A percentile compares a stretch with the other conserved stretches of the same genome.
Conservation (phyloP, 306 rosid genomes). For the Trifolium subterraneum region DNA sequence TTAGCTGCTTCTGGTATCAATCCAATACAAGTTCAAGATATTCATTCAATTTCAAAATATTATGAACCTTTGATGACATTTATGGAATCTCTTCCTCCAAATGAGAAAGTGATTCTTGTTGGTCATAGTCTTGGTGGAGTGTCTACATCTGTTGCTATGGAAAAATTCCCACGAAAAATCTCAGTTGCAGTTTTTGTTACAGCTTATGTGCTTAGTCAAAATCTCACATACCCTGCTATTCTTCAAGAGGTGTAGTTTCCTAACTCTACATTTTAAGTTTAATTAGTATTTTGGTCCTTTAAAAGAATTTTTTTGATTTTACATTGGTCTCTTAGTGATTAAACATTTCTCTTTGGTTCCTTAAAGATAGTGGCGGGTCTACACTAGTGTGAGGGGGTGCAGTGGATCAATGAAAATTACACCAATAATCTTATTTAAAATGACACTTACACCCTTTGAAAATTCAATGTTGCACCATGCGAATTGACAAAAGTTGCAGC, state of each 20-base stretch:
- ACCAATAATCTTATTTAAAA: no score
- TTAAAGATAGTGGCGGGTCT: no score
- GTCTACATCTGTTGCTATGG: conserved; percentile 54
- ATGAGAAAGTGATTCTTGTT: conserved; percentile 50
- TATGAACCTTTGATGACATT: conserved; percentile 50
- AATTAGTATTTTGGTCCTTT: not conserved
- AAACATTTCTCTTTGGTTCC: no score
- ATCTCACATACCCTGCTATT: conserved; percentile 12
- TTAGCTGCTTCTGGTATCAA: conserved; percentile 54
- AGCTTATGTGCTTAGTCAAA: conserved; percentile 46
- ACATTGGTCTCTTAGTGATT: no score
- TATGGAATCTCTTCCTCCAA: conserved; percentile 41
- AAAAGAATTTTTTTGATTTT: no score
- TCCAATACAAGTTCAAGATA: conserved; percentile 47
- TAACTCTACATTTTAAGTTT: no score
- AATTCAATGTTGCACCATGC: no score
- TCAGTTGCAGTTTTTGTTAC: conserved; percentile 52
- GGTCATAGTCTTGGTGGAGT: conserved; percentile 64
- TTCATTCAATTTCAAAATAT: conserved; percentile 45
- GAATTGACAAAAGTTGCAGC: no score
- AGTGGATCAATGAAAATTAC: no score
- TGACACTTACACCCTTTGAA: no score
- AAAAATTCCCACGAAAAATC: conserved; percentile 52
- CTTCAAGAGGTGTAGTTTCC: conserved; percentile 34
- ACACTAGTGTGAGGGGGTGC: no score